Conservation (phyloP, 2,329 filamentous ascomycete genomes). For the Sporothrix globosa region DNA sequence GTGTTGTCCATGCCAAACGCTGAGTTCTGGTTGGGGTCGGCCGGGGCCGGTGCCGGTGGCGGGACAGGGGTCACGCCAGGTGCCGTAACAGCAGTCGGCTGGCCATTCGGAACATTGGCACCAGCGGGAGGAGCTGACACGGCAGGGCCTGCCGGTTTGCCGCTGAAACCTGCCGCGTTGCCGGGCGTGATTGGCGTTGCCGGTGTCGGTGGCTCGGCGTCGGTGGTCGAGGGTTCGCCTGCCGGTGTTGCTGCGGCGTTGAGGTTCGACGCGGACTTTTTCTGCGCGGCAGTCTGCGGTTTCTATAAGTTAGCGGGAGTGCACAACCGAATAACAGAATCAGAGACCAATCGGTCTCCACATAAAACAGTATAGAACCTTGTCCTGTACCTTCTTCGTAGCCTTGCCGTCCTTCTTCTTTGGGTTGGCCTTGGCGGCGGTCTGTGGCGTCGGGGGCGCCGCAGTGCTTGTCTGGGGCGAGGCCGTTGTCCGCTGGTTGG, state of each 20-base stretch:
- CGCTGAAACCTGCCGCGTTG: slow-evolving; percentile 55
- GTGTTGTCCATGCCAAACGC: slow-evolving; percentile 50
- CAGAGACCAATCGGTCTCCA: not conserved
- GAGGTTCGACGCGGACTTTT: slow-evolving; percentile 63
- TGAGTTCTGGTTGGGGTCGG: slow-evolving; percentile 53
- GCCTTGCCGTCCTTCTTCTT: slow-evolving; percentile 76
- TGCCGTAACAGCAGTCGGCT: slow-evolving; percentile 51
- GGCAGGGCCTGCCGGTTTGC: slow-evolving; percentile 46
- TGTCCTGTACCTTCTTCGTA: slow-evolving; percentile 65
- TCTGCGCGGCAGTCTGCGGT: slow-evolving; percentile 59
- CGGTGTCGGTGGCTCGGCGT: slow-evolving; percentile 63
- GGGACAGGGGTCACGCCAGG: slow-evolving; percentile 50
- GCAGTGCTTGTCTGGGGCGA: slow-evolving; percentile 66
- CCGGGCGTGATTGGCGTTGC: slow-evolving; percentile 67
- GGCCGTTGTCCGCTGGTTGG: slow-evolving; percentile 59
- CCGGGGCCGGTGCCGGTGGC: slow-evolving; percentile 46
- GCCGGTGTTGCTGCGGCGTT: slow-evolving; percentile 59
- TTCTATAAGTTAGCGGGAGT: slow-evolving; percentile 32
- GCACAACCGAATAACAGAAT: not conserved
- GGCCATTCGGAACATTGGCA: slow-evolving; percentile 49
- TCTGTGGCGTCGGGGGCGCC: slow-evolving; percentile 76
- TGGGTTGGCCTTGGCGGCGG: slow-evolving; percentile 70
- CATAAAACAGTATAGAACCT: slow-evolving; percentile 20
- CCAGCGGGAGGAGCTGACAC: slow-evolving; percentile 38
- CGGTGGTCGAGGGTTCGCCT: slow-evolving; percentile 55